Evolutionary conservation across 257 asterid species (phyloP).

Genomic region (Fraxinus quadrangulata): DNA sequence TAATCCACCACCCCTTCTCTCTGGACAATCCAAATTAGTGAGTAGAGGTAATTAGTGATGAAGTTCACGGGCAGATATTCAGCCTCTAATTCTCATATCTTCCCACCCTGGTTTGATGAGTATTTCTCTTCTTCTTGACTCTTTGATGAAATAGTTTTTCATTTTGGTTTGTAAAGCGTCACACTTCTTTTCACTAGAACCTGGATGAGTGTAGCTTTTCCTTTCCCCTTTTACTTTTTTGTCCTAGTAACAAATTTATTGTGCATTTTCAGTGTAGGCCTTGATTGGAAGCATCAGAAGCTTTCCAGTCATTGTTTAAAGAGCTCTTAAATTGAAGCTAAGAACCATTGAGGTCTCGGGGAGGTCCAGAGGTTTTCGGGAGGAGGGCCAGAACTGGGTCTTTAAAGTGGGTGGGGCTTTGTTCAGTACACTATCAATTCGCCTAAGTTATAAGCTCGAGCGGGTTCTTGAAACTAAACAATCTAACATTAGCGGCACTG

Average conservation of each 20-base stretch:
- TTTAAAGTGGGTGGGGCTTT: conserved; percentile 66
- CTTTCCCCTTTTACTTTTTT: neutral
- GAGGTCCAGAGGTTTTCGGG: conserved; percentile 41
- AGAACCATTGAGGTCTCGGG: conserved; percentile 35
- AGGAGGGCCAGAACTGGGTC: conserved; percentile 57
- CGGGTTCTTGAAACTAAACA: conserved; percentile 53
- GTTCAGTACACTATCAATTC: conserved; percentile 60
- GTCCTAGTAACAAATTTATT: neutral
- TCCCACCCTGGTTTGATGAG: neutral
- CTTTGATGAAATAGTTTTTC: neutral
- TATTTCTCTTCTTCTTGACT: neutral
- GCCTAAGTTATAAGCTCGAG: conserved; percentile 61
- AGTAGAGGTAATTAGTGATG: neutral
- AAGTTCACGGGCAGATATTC: neutral
- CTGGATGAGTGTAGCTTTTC: neutral
- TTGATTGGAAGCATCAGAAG: conserved; percentile 33
- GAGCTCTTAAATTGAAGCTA: conserved; percentile 12
- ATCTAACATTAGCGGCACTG: conserved; percentile 20
- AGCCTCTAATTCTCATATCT: neutral
- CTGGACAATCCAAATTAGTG: neutral
- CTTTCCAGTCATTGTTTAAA: conserved; percentile 6
- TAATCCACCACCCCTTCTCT: neutral
- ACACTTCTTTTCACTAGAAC: neutral
- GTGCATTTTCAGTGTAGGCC: conserved; percentile 16
- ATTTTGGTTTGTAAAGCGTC: too few relatives aligned